phyloP scores from a whole-genome alignment of 768 basidiomycete genomes.

The Lenzites betulinus region DNA sequence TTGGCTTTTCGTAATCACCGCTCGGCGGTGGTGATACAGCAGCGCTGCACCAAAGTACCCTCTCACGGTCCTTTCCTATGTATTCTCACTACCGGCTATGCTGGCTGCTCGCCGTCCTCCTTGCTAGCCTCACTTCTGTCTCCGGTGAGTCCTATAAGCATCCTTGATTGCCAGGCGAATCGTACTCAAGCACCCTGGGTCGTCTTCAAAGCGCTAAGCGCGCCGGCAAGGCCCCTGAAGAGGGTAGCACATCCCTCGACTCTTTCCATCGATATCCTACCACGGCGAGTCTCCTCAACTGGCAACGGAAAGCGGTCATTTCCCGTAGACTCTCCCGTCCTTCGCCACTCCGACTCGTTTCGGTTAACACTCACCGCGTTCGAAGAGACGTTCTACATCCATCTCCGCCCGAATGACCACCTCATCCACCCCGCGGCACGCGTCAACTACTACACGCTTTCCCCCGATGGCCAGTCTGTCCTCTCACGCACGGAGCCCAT shows the following conservation, averaged over 20 bases:
- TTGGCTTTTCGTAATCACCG: conserved; percentile 14
- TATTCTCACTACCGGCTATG: conserved; percentile 17
- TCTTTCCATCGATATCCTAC: conserved; percentile 45
- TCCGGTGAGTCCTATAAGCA: conserved; percentile 7
- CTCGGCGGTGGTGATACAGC: conserved; percentile 7
- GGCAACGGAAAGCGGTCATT: conserved; percentile 29
- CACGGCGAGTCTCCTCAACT: conserved; percentile 29
- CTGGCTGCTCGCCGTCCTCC: conserved; percentile 15
- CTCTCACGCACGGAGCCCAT: conserved; percentile 60
- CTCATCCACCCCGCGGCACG: conserved; percentile 80
- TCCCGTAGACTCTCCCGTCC: conserved; percentile 43
- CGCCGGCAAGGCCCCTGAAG: conserved; percentile 38
- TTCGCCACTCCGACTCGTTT: conserved; percentile 70
- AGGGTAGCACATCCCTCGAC: conserved; percentile 40
- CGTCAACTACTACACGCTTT: conserved; percentile 61
- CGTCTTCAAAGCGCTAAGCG: conserved; percentile 26
- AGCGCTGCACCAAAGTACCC: conserved; percentile 5
- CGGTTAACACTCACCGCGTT: conserved; percentile 70
- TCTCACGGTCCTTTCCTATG: conserved; percentile 19
- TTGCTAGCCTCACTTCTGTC: conserved; percentile 16
- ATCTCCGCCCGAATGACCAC: conserved; percentile 76
- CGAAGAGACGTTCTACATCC: conserved; percentile 65
- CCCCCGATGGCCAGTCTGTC: conserved; percentile 50
- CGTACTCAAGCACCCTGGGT: neutral
- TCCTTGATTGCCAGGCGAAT: neutral